Evolutionary conservation across 176 grass and related monocot species (phyloP).

Genomic region (Carex cristatella): DNA sequence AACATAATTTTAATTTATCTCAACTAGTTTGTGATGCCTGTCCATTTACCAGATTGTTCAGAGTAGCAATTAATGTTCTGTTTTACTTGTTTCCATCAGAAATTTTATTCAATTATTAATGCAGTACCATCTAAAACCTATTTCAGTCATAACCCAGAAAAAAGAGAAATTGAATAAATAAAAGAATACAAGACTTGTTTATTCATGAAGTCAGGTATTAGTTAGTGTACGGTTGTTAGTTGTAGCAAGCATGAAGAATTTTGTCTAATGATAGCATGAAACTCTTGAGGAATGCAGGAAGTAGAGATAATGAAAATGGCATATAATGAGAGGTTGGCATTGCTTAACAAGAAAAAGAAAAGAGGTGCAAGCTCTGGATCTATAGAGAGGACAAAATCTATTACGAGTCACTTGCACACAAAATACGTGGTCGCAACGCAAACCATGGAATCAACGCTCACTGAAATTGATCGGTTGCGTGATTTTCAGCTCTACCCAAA

Average conservation of each 20-base stretch:
- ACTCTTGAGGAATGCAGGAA: constrained; percentile 34
- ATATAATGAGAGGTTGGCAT: constrained; percentile 64
- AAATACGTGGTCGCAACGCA: constrained; percentile 73
- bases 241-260: not conserved
- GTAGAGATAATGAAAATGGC: constrained; percentile 76
- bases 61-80: not conserved
- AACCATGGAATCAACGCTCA: constrained; percentile 73
- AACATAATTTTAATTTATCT: not conserved
- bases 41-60: not conserved
- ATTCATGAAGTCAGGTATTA: not conserved
- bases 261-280: constrained; percentile 7
- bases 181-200: not conserved
- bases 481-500: constrained; percentile 78
- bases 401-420: constrained; percentile 73
- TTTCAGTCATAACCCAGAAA: not conserved
- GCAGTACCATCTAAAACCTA: not conserved
- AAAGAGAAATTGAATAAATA: not conserved
- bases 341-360: constrained; percentile 72
- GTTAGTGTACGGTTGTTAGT: not conserved
- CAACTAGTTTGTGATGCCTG: not conserved
- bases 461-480: constrained; percentile 79
- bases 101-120: not conserved
- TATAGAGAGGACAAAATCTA: constrained; percentile 58
- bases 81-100: not conserved
- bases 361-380: constrained; percentile 45